Evolutionary conservation across 371 early-diverging fungal genomes (phyloP).

Genomic region (Encephalitozoon romaleae): DNA sequence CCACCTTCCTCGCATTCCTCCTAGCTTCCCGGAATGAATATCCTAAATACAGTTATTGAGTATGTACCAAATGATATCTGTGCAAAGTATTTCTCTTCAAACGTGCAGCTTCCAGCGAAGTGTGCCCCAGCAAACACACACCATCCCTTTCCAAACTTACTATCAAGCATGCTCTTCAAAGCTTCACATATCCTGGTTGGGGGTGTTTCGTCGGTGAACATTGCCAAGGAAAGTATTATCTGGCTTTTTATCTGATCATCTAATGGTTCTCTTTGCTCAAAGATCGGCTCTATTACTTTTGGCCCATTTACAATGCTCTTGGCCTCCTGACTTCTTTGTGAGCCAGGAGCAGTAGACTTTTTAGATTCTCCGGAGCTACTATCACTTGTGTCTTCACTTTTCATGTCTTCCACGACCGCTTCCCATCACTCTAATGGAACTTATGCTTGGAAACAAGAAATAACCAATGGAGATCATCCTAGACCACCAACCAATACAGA

Average conservation of each 20-base stretch:
- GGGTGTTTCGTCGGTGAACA: background rate
- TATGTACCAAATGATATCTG: conserved; percentile 6
- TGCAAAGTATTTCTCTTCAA: conserved; percentile 20
- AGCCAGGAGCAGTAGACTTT: background rate
- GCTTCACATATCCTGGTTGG: conserved; percentile 13
- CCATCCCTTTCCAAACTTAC: conserved; percentile 57
- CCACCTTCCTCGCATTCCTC: background rate
- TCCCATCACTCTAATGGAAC: background rate
- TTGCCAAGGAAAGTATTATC: background rate
- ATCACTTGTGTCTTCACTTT: background rate
- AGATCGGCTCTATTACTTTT: background rate
- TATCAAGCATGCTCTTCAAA: conserved; percentile 51
- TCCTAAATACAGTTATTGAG: conserved; percentile 15
- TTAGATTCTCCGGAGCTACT: background rate
- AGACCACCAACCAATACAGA: background rate
- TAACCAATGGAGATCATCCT: background rate
- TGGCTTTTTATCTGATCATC: conserved; percentile 22
- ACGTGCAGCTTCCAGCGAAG: conserved; percentile 54
- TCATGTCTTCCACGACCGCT: background rate
- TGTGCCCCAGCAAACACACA: conserved; percentile 57
- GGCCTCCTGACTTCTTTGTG: background rate
- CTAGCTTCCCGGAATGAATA: conserved; percentile 1
- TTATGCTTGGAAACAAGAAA: background rate
- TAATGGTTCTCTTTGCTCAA: background rate
- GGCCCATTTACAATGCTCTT: background rate